phyloP scores from a whole-genome alignment of 495 filamentous ascomycete species.

The Penicillium tannophilum region DNA sequence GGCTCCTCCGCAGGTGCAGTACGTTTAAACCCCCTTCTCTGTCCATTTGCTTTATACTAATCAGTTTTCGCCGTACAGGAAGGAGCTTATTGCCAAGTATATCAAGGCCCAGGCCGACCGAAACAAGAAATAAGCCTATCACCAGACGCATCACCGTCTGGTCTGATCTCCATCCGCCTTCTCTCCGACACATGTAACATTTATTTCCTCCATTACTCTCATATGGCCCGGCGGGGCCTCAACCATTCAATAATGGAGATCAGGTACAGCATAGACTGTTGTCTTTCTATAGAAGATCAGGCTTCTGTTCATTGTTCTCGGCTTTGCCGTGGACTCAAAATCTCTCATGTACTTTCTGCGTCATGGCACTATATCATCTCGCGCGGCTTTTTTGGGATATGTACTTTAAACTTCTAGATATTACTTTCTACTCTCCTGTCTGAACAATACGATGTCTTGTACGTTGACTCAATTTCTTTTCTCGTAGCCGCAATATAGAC shows the following conservation, averaged over 20 bases:
- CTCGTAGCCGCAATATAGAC: neutral
- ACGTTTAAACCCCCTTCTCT: constrained; percentile 40
- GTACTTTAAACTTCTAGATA: constrained; percentile 32
- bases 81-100: constrained; percentile 86
- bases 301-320: constrained; percentile 3
- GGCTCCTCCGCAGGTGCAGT: constrained; percentile 88
- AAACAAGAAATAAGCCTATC: constrained; percentile 60
- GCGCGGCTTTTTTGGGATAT: constrained; percentile 22
- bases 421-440: constrained; percentile 35
- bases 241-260: constrained; percentile 9
- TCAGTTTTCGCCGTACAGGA: constrained; percentile 48
- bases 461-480: neutral
- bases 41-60: constrained; percentile 12
- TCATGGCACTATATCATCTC: constrained; percentile 29
- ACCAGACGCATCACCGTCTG: neutral
- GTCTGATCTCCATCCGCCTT: neutral
- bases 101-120: constrained; percentile 80
- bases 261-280: constrained; percentile 10
- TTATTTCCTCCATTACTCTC: constrained; percentile 6
- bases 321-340: constrained; percentile 14
- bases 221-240: constrained; percentile 13
- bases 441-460: constrained; percentile 25
- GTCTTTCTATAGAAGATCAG: constrained; percentile 8
- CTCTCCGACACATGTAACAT: constrained; percentile 23
- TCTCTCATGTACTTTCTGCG: constrained; percentile 25